Base-by-base conservation (phyloP, 2,329 filamentous ascomycete genomes). In the Phialocephala sp. region DNA sequence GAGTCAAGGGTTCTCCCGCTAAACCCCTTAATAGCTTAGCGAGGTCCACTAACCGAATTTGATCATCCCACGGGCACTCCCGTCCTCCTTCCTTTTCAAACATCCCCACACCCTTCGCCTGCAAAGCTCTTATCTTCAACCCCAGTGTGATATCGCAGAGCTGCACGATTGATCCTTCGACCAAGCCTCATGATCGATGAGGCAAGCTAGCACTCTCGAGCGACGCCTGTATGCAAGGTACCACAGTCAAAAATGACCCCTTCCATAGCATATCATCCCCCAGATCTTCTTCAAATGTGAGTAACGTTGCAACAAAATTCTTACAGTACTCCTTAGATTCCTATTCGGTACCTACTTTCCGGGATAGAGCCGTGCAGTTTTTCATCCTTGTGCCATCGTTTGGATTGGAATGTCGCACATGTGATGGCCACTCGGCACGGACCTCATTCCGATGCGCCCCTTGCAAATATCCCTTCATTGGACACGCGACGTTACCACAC, bases 401-500 rank as follows among this genome's bases (percentile, higher is more conserved):
- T 54, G 50, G 50, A 18, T 54, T 32, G 27, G 24, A 54, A 54
- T 54, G 50, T 54, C 50, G 50, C 27, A n/a, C 50, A 54, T 54
- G 50, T 54, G 50, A 54, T 54, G 50, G 32, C 14, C n/a, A 22
- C 50, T 18, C 12, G 50, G 50, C 27, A 54, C 50, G 50, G 50
- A 35, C 50, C 50, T 18, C 50, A 54, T 54, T 54, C 50, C 50
- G 50, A 32, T 35, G 22, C 50, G 11, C 24, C 50, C 47, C 50
- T 54, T 32, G 50, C 12, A 35, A 32, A 54, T 54, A 54, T 54
- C 24, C 24, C 50, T 54, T 54, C 50, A 54, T 54, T 54, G 50
- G 50, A 54, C 50, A 54, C 50, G 50, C 50, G 50, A 35, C 50
- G 50, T 54, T 54, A 54, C 50, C 50, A 54, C 50, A 22, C 50